A percentile compares a stretch with the other conserved stretches of the same genome.
phyloP scores from a whole-genome alignment of 2,329 filamentous ascomycete genomes.

The Cryphonectria parasitica region DNA sequence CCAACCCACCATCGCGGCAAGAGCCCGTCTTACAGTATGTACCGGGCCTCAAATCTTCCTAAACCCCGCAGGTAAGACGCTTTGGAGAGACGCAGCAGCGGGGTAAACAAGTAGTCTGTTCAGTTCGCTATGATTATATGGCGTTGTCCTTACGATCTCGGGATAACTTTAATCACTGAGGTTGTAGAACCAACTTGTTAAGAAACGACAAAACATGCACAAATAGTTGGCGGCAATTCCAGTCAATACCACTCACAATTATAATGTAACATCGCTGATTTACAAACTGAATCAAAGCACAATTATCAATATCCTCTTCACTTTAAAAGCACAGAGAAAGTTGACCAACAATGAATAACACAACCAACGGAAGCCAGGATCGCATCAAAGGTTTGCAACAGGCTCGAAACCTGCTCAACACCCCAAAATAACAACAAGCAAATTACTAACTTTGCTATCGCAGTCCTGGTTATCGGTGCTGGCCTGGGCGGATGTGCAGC shows the following conservation, averaged over 20 bases:
- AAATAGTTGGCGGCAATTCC: too few species aligned
- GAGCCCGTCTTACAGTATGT: not conserved
- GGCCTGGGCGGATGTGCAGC: constrained; percentile 53
- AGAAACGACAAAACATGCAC: too few species aligned
- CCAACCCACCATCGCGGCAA: not conserved
- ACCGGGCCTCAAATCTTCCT: not conserved
- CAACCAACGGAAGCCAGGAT: not conserved
- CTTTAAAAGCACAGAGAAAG: not conserved
- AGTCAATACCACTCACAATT: too few species aligned
- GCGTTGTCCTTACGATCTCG: not conserved
- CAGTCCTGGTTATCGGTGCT: constrained; percentile 54
- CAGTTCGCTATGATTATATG: not conserved
- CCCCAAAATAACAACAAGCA: not conserved
- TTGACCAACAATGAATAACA: not conserved
- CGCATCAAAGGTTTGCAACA: constrained; percentile 12
- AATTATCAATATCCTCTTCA: not conserved
- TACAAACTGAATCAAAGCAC: not conserved
- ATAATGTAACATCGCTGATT: not conserved
- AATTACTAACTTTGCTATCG: not conserved
- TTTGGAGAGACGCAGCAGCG: not conserved
- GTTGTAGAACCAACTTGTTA: not conserved
- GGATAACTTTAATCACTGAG: not conserved
- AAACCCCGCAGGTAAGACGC: not conserved
- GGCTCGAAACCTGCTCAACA: not conserved
- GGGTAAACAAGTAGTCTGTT: not conserved